Evolutionary conservation across 1,284 basidiomycete species (phyloP).

Genomic region (Athelia psychrophila): DNA sequence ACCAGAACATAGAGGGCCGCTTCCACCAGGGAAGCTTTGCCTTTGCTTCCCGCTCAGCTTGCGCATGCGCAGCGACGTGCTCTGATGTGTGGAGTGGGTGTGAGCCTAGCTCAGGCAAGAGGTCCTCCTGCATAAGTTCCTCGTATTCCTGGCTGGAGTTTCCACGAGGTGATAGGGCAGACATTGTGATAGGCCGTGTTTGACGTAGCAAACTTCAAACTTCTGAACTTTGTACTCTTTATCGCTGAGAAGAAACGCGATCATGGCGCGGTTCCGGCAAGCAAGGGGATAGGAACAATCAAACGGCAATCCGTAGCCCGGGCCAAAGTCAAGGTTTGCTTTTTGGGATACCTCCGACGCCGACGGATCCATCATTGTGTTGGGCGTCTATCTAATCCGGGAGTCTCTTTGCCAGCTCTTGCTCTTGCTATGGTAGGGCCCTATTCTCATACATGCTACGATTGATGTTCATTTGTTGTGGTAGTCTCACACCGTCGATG

Average conservation of each 20-base stretch:
- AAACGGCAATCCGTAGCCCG: too few species aligned
- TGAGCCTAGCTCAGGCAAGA: too few species aligned
- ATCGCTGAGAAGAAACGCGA: too few species aligned
- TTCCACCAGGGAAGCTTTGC: constrained; percentile 61
- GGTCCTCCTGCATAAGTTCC: constrained; percentile 19
- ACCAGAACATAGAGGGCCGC: constrained; percentile 69
- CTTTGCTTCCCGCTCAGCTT: constrained; percentile 24
- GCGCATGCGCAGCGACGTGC: constrained; percentile 14
- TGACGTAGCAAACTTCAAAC: too few species aligned
- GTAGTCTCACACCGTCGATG: constrained; percentile 79
- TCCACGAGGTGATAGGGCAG: constrained; percentile 1
- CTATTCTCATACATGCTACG: too few species aligned
- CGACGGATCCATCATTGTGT: not conserved
- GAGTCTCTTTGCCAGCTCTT: not conserved
- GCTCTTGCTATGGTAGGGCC: not conserved
- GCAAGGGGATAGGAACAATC: too few species aligned
- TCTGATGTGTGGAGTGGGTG: constrained; percentile 9
- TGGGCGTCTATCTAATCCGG: not conserved
- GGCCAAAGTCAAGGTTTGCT: too few species aligned
- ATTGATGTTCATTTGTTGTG: not conserved
- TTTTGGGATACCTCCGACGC: too few species aligned
- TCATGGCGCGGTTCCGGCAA: too few species aligned
- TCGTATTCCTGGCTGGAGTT: constrained; percentile 14
- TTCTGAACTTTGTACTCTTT: too few species aligned
- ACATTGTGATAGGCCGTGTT: too few species aligned